Conservation (phyloP, 2,329 filamentous ascomycete genomes). For the Alternaria sp. region DNA sequence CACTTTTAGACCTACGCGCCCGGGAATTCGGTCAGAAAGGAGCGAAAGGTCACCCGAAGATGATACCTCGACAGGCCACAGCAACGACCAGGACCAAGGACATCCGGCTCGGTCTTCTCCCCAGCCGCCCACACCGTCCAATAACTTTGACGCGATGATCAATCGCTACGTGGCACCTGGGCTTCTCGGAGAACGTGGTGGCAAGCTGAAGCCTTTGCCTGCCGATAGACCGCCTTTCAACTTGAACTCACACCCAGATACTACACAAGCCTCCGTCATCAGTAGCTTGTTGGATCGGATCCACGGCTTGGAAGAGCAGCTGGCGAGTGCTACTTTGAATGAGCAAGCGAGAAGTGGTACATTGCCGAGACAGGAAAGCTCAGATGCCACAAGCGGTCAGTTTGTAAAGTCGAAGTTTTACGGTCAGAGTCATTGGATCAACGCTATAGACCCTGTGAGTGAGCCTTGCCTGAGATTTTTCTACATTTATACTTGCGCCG, state of each 20-base stretch:
- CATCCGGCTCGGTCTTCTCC: slow-evolving; percentile 1
- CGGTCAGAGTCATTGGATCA: slow-evolving; percentile 62
- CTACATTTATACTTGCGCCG: background rate
- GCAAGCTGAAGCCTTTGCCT: slow-evolving; percentile 10
- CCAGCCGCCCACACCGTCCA: slow-evolving; percentile 2
- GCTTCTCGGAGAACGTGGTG: slow-evolving; percentile 19
- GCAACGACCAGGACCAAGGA: background rate
- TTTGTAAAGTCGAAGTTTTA: slow-evolving; percentile 63
- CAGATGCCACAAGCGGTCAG: slow-evolving; percentile 1
- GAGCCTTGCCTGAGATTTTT: background rate
- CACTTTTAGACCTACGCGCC: slow-evolving; percentile 29
- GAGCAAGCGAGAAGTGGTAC: background rate
- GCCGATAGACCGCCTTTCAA: slow-evolving; percentile 1
- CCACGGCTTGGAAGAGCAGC: slow-evolving; percentile 13
- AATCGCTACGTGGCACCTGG: slow-evolving; percentile 28
- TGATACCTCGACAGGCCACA: background rate
- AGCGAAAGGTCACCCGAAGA: background rate
- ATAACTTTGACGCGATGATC: slow-evolving; percentile 21
- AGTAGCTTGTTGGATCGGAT: slow-evolving; percentile 10
- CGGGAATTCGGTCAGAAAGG: slow-evolving; percentile 3
- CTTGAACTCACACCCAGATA: slow-evolving; percentile 1
- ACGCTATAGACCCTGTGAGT: slow-evolving; percentile 42
- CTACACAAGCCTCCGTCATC: slow-evolving; percentile 10
- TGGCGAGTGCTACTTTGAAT: background rate
- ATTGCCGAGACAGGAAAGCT: background rate